Percentiles rank a stretch among this genome's conserved stretches.
phyloP scores from a whole-genome alignment of 2,329 filamentous ascomycete genomes.

The Alternaria brassicicola region DNA sequence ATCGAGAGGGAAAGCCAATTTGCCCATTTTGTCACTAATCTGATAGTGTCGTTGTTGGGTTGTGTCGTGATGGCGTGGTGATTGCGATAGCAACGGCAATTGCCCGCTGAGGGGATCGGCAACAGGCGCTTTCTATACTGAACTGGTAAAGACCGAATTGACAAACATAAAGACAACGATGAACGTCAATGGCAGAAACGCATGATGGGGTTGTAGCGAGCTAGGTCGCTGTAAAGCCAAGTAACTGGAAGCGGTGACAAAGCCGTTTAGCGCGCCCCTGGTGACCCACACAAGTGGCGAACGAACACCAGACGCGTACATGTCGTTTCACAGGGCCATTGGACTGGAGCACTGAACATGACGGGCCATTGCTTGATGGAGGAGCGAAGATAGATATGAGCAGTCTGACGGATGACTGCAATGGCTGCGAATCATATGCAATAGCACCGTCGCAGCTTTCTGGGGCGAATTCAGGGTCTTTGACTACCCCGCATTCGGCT shows the following conservation, averaged over 20 bases:
- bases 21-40: conserved; percentile 31
- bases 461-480: not conserved
- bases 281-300: conserved; percentile 11
- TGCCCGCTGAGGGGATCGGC: not conserved
- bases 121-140: not conserved
- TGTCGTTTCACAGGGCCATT: not conserved
- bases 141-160: not conserved
- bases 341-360: not conserved
- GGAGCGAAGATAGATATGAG: not conserved
- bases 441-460: not conserved
- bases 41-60: conserved; percentile 1
- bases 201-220: not conserved
- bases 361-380: not conserved
- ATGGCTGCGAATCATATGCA: not conserved
- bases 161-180: not conserved
- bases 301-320: conserved; percentile 17
- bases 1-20: conserved; percentile 39
- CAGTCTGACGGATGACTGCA: not conserved
- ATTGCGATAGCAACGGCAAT: not conserved
- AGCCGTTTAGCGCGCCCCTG: conserved; percentile 13
- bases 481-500: not conserved
- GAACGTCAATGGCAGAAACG: not conserved
- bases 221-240: conserved; percentile 4
- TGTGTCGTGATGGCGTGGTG: not conserved
- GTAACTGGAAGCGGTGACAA: conserved; percentile 8